Evolutionary conservation across 495 filamentous ascomycete genomes (phyloP).

Genomic region (Peziza echinospora): DNA sequence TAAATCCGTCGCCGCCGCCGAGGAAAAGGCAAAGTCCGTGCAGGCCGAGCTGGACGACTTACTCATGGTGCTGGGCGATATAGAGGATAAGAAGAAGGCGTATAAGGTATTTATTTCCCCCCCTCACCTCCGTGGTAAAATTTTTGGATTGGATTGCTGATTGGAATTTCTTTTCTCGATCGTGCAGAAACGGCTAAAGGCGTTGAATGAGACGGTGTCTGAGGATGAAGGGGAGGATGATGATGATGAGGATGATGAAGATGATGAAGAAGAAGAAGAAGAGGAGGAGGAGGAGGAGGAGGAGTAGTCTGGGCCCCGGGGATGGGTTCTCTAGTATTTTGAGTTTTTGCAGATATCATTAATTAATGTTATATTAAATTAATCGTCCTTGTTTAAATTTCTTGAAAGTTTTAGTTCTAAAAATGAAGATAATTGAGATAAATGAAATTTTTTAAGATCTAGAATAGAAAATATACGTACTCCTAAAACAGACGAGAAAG

Average conservation of each 20-base stretch:
- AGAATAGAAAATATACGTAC: too few relatives aligned
- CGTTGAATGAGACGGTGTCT: slow-evolving; percentile 48
- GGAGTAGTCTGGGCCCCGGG: neutral
- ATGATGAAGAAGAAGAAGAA: slow-evolving; percentile 22
- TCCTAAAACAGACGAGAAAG: too few relatives aligned
- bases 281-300: neutral
- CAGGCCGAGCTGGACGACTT: slow-evolving; percentile 65
- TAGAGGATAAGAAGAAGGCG: slow-evolving; percentile 61
- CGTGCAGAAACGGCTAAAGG: slow-evolving; percentile 45
- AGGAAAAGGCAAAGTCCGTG: slow-evolving; percentile 40
- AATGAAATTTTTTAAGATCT: too few relatives aligned
- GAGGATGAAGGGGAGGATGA: slow-evolving; percentile 58
- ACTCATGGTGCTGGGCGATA: slow-evolving; percentile 66
- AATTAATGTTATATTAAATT: too few relatives aligned
- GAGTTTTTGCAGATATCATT: too few relatives aligned
- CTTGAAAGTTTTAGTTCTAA: too few relatives aligned
- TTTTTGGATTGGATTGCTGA: slow-evolving; percentile 12
- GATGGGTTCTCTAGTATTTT: neutral
- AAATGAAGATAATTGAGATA: too few relatives aligned
- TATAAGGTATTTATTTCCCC: slow-evolving; percentile 44
- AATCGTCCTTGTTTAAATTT: too few relatives aligned
- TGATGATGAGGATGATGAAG: slow-evolving; percentile 38
- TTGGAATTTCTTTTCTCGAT: slow-evolving; percentile 4
- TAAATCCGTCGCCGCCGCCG: slow-evolving; percentile 20
- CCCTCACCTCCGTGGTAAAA: neutral